These are phyloP conservation scores for Oxytropis ochrocephala DNA, from an alignment of 306 rosid genomes.

Conservation along the genomic window DNA sequence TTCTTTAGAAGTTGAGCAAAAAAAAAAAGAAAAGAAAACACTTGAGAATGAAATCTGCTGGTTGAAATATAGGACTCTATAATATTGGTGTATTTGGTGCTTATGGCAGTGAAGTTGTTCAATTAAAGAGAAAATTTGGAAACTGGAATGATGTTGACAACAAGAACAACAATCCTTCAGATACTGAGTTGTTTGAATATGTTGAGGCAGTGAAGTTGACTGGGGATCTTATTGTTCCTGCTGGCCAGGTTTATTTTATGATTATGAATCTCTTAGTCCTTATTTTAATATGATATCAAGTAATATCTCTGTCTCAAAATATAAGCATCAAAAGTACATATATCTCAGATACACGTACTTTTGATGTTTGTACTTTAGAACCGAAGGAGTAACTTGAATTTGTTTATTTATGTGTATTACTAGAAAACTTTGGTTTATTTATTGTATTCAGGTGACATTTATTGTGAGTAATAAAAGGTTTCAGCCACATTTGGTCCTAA, in stretches of 20 bases:
- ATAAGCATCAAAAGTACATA: too few relatives aligned
- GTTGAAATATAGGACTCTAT: slow-evolving; percentile 62
- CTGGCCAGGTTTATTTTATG: slow-evolving; percentile 58
- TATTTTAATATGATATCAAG: neutral
- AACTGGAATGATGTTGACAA: slow-evolving; percentile 58
- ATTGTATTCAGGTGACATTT: slow-evolving; percentile 52
- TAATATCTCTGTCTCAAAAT: too few relatives aligned
- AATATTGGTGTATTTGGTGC: slow-evolving; percentile 91
- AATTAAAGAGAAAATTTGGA: slow-evolving; percentile 73
- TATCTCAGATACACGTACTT: too few relatives aligned
- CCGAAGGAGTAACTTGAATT: neutral
- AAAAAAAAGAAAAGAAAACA: neutral
- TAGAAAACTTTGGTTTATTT: neutral
- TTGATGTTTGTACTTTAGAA: too few relatives aligned
- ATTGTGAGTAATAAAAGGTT: too few relatives aligned
- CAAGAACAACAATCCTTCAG: neutral
- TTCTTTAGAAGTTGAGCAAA: neutral
- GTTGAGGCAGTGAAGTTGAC: slow-evolving; percentile 95
- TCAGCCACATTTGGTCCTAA: too few relatives aligned
- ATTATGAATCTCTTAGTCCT: slow-evolving; percentile 11
- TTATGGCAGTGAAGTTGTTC: slow-evolving; percentile 80
- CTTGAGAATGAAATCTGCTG: slow-evolving; percentile 6
- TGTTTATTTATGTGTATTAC: neutral
- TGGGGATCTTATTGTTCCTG: slow-evolving; percentile 87
- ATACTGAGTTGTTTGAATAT: slow-evolving; percentile 78